Evolutionary conservation across 129 eudicot species (phyloP), one percentile per base, ranked within the genome.

Genomic region (Lonicera japonica): DNA sequence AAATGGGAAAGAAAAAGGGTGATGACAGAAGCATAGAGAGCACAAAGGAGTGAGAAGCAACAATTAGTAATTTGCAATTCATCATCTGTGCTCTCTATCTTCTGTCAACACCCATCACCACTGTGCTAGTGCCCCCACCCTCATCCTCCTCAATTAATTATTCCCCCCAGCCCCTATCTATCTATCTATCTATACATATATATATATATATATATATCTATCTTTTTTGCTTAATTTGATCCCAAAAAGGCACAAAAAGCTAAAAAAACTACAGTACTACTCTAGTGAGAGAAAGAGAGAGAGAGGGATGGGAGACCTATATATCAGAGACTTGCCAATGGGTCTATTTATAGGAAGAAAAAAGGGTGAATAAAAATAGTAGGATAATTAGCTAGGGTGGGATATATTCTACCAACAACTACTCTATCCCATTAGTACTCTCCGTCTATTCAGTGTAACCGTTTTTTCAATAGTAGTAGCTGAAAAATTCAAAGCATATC

Each of bases 11-110:
- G 70, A 39, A 41, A 18, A 21, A 56, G 58, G 57, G 8, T 70
- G 74, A 70, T 70, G 74, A 70, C 74, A 70, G 74, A 70, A 70
- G 74, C 68, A 70, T 60, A 70, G 61, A 60, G 74, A 70, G 74
- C 74, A 70, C 74, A 70, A 70, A 70, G 67, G 61, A 61, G 67
- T 70, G 68, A 70, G 56, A 56, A 60, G 74, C 74, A 70, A n/a
- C 16, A n/a, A n/a, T n/a, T n/a, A n/a, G n/a, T n/a, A n/a, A 45
- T 46, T 24, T 70, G 74, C 61, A 70, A 23, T 70, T 70, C 68
- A 70, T 70, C 68, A 54, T 70, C 74, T 60, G 74, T 70, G 74
- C 74, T 70, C 74, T 60, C 74, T 70, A 70, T 70, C 74, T 70
- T 70, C 74, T 70, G 74, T 70, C 74, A 70, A 70, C 74, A 70